Evolutionary conservation across 208 protist genomes (phyloP), one percentile per base, ranked within the genome.

Genomic region (Acanthamoeba culbertsoni): DNA sequence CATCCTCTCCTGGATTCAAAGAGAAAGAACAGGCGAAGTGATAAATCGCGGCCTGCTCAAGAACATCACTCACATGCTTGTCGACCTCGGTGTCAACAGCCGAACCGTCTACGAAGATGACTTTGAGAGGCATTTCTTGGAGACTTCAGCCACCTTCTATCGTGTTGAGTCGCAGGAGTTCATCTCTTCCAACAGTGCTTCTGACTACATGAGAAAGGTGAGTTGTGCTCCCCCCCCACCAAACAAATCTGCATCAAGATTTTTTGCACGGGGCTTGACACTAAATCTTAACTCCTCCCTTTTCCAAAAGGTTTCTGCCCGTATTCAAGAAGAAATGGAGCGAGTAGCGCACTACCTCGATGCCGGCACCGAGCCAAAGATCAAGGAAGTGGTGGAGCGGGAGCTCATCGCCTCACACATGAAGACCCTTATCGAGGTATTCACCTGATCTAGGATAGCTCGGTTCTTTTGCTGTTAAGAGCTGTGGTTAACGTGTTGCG

Each of bases 261-360:
- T 26, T 59, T 20, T 59, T 59, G 6, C 53, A 31, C 23, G 6
- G 14, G 8, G 48, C 48, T 68, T 42, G n/a, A 79, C 8, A n/a
- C n/a, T 33, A n/a, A 10, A 33, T 7, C 8, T 53, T 53, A 18
- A 18, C 26, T 43, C 6, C 6, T 40, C 1, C 18, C 57, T 16
- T 43, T 82, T 18, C 12, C 8, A 37, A 35, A 28, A 95, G 91
- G 96, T 94, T 16, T 96, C 97, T 51, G 35, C 42, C 31, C 86
- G 96, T 37, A 55, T 97, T 4, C 89, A 94, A 40, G 96, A 98
- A 86, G 97, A 98, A 93, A 79, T 94, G 37, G 96, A 97, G 33
- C 95, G 97, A 89, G 97, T 97, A 8, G 48, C 48, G 7, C 93
- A 95, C 46, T 98, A 96, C 93, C 73, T 98, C n/a, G 96, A 97